Percentiles rank a stretch among this genome's conserved stretches.
phyloP scores from a whole-genome alignment of 1,284 basidiomycete species.

The Trichosporon sp. region DNA sequence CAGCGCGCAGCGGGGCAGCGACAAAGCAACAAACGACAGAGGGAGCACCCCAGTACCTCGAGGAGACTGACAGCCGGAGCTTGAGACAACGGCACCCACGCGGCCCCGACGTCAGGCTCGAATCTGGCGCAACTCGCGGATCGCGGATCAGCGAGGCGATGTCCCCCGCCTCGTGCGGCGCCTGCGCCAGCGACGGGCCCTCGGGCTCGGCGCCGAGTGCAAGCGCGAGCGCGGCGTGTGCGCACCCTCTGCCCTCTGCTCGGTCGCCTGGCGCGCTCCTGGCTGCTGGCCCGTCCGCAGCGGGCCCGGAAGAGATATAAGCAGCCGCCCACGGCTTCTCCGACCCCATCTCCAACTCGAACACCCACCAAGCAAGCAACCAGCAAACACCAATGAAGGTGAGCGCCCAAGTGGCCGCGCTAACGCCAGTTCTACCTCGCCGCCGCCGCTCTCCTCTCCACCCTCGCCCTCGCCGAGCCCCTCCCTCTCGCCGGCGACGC shows the following conservation, averaged over 20 bases:
- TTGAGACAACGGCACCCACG: not conserved
- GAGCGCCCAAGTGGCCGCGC: not conserved
- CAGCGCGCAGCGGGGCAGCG: too few relatives aligned
- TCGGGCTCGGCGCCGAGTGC: not conserved
- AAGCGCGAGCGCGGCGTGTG: not conserved
- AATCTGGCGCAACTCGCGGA: not conserved
- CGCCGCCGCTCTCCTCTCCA: not conserved
- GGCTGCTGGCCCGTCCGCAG: not conserved
- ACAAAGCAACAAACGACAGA: not conserved
- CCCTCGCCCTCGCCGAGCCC: not conserved
- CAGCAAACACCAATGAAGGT: not conserved
- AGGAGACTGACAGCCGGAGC: too few relatives aligned
- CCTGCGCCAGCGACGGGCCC: too few relatives aligned
- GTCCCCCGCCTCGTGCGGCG: not conserved
- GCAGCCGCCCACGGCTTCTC: not conserved
- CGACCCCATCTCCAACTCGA: not conserved
- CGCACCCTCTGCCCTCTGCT: too few relatives aligned
- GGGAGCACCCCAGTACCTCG: not conserved
- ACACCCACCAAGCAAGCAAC: not conserved
- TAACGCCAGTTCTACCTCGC: not conserved
- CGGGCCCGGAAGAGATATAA: not conserved
- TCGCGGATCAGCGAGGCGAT: not conserved
- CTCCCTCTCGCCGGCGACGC: not conserved
- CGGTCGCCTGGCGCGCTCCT: too few relatives aligned
- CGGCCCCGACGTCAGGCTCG: not conserved